A percentile compares a stretch with the other conserved stretches of the same genome.
Conservation (phyloP, 306 rosid species). For the Phaseolus lunatus region DNA sequence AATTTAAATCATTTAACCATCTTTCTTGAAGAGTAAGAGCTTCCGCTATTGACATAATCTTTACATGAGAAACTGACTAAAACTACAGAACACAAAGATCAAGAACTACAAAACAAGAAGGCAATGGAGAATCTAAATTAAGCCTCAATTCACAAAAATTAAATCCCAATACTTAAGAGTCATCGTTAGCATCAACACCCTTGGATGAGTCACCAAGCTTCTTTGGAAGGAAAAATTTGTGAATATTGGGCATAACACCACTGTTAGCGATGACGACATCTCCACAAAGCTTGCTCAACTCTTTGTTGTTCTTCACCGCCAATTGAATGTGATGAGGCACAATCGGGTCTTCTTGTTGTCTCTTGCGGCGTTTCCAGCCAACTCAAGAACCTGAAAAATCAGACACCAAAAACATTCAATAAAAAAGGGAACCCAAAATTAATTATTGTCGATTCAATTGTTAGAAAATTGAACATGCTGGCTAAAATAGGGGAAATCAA, state of each 20-base stretch:
- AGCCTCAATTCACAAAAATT: too few species aligned
- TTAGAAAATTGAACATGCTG: too few species aligned
- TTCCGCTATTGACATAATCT: constrained; percentile 66
- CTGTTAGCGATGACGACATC: constrained; percentile 93
- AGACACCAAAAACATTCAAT: neutral
- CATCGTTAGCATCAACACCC: constrained; percentile 72
- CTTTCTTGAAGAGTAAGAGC: constrained; percentile 31
- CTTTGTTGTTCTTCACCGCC: constrained; percentile 84
- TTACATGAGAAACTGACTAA: constrained; percentile 49
- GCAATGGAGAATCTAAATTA: too few species aligned
- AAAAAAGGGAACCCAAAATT: too few species aligned
- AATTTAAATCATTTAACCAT: too few species aligned
- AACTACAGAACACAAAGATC: constrained; percentile 42
- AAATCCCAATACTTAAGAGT: constrained; percentile 45
- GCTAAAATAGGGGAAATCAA: too few species aligned
- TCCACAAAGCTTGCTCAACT: constrained; percentile 88
- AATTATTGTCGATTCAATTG: too few species aligned
- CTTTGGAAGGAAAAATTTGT: constrained; percentile 87
- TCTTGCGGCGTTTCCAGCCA: constrained; percentile 94
- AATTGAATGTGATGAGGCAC: too few species aligned
- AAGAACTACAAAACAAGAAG: too few species aligned
- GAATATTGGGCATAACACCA: constrained; percentile 97
- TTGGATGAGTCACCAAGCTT: constrained; percentile 76
- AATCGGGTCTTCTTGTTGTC: constrained; percentile 94
- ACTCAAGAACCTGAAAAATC: constrained; percentile 70